Conservation (phyloP, 345 rosid genomes). For the Euclidium syriacum region DNA sequence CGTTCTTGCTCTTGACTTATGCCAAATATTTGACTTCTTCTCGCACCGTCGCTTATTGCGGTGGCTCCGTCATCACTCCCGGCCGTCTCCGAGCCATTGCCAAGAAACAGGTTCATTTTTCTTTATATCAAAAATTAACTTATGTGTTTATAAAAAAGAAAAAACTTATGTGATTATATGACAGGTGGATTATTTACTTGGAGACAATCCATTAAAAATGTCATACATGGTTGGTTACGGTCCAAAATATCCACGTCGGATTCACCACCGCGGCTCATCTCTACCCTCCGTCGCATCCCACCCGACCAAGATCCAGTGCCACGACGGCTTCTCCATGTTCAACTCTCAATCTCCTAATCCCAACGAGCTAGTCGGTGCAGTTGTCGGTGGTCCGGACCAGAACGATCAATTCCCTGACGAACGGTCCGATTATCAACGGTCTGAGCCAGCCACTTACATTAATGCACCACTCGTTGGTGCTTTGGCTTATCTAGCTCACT, state of each 20-base stretch:
- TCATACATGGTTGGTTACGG: conserved; percentile 98
- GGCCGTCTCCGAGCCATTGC: conserved; percentile 38
- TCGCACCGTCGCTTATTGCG: conserved; percentile 38
- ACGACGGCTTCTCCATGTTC: conserved; percentile 60
- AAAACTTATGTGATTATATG: background rate
- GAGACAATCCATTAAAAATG: conserved; percentile 77
- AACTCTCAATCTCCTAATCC: conserved; percentile 63
- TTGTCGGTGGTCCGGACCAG: conserved; percentile 83
- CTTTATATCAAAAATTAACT: background rate
- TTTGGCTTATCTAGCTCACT: conserved; percentile 67
- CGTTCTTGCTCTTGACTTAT: conserved; percentile 48
- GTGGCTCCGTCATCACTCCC: conserved; percentile 39
- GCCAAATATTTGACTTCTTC: conserved; percentile 46
- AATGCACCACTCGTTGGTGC: conserved; percentile 93
- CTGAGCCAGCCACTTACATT: conserved; percentile 89
- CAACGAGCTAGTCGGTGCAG: conserved; percentile 70
- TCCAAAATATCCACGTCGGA: conserved; percentile 63
- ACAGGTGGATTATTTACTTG: conserved; percentile 92
- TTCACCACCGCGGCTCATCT: conserved; percentile 96
- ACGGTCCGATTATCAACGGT: conserved; percentile 67
- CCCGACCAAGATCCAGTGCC: conserved; percentile 68
- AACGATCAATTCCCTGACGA: conserved; percentile 67
- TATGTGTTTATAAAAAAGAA: background rate
- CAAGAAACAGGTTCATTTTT: conserved; percentile 33
- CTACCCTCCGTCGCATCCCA: conserved; percentile 63